Percentiles rank a stretch among this genome's conserved stretches.
Conservation (phyloP, 2,329 filamentous ascomycete genomes). For the Neurospora sp. region DNA sequence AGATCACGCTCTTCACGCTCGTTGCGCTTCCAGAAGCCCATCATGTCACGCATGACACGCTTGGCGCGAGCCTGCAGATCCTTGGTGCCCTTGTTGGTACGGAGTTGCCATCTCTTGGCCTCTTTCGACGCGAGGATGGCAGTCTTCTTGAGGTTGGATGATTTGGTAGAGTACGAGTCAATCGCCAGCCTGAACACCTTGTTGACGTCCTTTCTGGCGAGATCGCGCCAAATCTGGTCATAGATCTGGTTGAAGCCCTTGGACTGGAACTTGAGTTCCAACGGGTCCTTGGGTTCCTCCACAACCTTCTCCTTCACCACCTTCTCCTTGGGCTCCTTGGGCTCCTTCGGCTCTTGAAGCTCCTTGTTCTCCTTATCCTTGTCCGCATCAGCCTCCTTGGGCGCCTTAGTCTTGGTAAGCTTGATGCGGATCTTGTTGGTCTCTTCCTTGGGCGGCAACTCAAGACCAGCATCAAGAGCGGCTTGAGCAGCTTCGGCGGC, state of each 20-base stretch:
- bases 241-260: slow-evolving; percentile 96
- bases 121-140: slow-evolving; percentile 95
- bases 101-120: slow-evolving; percentile 91
- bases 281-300: slow-evolving; percentile 39
- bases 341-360: slow-evolving; percentile 37
- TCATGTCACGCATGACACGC: slow-evolving; percentile 98
- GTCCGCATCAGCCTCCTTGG: slow-evolving; percentile 29
- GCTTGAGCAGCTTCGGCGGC: slow-evolving; percentile 82
- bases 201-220: slow-evolving; percentile 85
- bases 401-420: slow-evolving; percentile 41
- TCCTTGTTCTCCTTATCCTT: slow-evolving; percentile 40
- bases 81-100: slow-evolving; percentile 97
- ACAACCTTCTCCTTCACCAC: slow-evolving; percentile 33
- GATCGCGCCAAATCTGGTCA: slow-evolving; percentile 92
- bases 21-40: slow-evolving; percentile 98
- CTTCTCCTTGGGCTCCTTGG: slow-evolving; percentile 31
- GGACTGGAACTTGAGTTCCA: slow-evolving; percentile 63
- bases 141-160: slow-evolving; percentile 96
- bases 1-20: slow-evolving; percentile 94
- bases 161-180: slow-evolving; percentile 74
- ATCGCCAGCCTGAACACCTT: slow-evolving; percentile 86
- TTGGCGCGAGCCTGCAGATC: slow-evolving; percentile 95
- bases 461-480: slow-evolving; percentile 68
- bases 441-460: slow-evolving; percentile 50
- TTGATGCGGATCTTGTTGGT: slow-evolving; percentile 54